Evolutionary conservation across 2,329 filamentous ascomycete species (phyloP).

Genomic region (Penicillium sp.): DNA sequence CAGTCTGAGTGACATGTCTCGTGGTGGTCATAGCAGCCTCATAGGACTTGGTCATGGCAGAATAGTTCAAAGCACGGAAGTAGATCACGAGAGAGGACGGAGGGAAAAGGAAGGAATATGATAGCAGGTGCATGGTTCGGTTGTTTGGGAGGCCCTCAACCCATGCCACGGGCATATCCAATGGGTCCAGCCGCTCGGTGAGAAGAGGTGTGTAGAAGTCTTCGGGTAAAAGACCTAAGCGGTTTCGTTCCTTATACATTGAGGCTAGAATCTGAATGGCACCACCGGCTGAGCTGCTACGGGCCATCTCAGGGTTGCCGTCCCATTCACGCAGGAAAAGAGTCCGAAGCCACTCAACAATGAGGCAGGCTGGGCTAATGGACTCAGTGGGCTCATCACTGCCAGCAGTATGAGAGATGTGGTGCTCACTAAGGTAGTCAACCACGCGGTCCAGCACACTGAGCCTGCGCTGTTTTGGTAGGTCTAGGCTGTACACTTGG

Average conservation of each 20-base stretch:
- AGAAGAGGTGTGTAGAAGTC: slow-evolving; percentile 76
- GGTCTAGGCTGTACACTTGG: slow-evolving; percentile 29
- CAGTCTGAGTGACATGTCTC: slow-evolving; percentile 48
- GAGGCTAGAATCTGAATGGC: slow-evolving; percentile 71
- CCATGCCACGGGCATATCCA: slow-evolving; percentile 74
- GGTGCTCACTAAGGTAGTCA: slow-evolving; percentile 36
- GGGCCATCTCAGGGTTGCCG: slow-evolving; percentile 67
- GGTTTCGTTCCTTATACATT: slow-evolving; percentile 69
- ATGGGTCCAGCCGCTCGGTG: slow-evolving; percentile 70
- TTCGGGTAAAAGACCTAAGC: slow-evolving; percentile 64
- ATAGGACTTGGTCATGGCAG: slow-evolving; percentile 77
- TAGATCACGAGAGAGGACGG: slow-evolving; percentile 72
- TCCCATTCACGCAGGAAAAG: slow-evolving; percentile 80
- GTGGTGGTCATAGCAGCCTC: slow-evolving; percentile 61
- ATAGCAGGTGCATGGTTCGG: slow-evolving; percentile 70
- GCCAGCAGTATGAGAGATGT: slow-evolving; percentile 17
- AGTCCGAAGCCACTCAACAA: slow-evolving; percentile 54
- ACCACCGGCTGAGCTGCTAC: slow-evolving; percentile 71
- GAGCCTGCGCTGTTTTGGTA: slow-evolving; percentile 29
- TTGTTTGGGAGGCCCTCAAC: slow-evolving; percentile 60
- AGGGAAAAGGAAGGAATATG: slow-evolving; percentile 78
- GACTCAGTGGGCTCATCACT: slow-evolving; percentile 14
- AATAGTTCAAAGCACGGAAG: slow-evolving; percentile 85
- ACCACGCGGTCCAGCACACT: slow-evolving; percentile 40
- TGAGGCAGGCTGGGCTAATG: slow-evolving; percentile 34